Percentiles rank a stretch among this genome's conserved stretches.
These are phyloP conservation scores for Ganoderma lucidum DNA, from an alignment of 1,284 basidiomycete species.

Conservation along the genomic window DNA sequence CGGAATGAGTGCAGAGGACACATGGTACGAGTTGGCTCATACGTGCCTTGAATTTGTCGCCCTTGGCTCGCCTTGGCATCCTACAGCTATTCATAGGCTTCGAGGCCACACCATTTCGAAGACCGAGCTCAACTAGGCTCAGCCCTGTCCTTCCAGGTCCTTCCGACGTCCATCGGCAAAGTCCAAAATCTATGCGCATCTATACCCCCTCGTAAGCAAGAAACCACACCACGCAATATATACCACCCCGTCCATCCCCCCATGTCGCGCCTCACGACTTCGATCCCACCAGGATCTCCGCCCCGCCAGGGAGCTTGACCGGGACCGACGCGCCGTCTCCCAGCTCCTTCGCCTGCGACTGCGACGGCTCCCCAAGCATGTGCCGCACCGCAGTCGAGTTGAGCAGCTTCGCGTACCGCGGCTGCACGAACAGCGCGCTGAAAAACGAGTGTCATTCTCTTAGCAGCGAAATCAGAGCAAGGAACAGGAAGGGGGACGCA, in stretches of 20 bases:
- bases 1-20: not conserved
- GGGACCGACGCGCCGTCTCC: constrained; percentile 36
- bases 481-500: constrained; percentile 45
- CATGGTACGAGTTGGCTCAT: not conserved
- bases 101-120: not conserved
- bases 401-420: constrained; percentile 66
- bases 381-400: constrained; percentile 44
- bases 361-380: constrained; percentile 41
- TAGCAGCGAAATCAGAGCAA: not conserved
- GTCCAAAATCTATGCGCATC: not conserved
- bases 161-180: not conserved
- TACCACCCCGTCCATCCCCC: not conserved
- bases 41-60: not conserved
- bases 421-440: constrained; percentile 70
- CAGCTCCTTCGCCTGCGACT: constrained; percentile 34
- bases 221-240: not conserved
- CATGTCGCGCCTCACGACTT: constrained; percentile 13
- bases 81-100: not conserved
- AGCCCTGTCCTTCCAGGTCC: too few species aligned
- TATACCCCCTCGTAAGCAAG: not conserved
- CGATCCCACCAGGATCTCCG: constrained; percentile 27
- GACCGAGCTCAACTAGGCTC: too few species aligned
- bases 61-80: not conserved
- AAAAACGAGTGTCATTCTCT: not conserved
- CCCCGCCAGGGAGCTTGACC: constrained; percentile 33